Percentiles rank a stretch among this genome's conserved stretches.
These are phyloP conservation scores for Aquanectria penicillioides DNA, from an alignment of 2,329 filamentous ascomycete genomes.

Conservation along the genomic window DNA sequence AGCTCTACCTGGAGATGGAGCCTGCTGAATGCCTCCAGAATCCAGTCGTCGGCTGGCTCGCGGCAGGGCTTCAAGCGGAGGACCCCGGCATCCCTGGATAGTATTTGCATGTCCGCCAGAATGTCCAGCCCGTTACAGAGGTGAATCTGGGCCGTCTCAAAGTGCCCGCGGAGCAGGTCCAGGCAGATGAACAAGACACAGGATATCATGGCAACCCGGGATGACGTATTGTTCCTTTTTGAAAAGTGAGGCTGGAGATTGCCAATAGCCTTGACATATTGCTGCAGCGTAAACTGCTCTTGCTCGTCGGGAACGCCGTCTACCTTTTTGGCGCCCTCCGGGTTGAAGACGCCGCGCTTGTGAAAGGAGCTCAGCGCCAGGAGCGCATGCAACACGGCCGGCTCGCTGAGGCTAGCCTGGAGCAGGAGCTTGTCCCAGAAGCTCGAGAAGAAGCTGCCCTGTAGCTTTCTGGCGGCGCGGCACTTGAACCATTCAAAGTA, in stretches of 20 bases:
- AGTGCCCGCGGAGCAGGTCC: slow-evolving; percentile 50
- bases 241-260: slow-evolving; percentile 48
- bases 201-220: slow-evolving; percentile 50
- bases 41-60: slow-evolving; percentile 52
- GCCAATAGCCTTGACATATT: slow-evolving; percentile 51
- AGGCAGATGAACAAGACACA: slow-evolving; percentile 50
- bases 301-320: slow-evolving; percentile 11
- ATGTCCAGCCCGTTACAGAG: slow-evolving; percentile 55
- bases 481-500: slow-evolving; percentile 46
- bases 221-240: slow-evolving; percentile 38
- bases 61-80: slow-evolving; percentile 19
- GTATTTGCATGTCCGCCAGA: slow-evolving; percentile 37
- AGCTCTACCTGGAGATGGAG: slow-evolving; percentile 43
- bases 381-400: slow-evolving; percentile 52
- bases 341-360: slow-evolving; percentile 24
- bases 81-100: slow-evolving; percentile 23
- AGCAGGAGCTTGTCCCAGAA: slow-evolving; percentile 53
- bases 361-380: slow-evolving; percentile 52
- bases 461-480: slow-evolving; percentile 49
- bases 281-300: slow-evolving; percentile 40
- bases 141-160: slow-evolving; percentile 50
- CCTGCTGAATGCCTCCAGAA: slow-evolving; percentile 53
- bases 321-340: slow-evolving; percentile 6
- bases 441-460: slow-evolving; percentile 46
- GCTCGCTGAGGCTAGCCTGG: slow-evolving; percentile 49